phyloP scores from a whole-genome alignment of 176 grass and related monocot species.

The Puccinellia tenuiflora region DNA sequence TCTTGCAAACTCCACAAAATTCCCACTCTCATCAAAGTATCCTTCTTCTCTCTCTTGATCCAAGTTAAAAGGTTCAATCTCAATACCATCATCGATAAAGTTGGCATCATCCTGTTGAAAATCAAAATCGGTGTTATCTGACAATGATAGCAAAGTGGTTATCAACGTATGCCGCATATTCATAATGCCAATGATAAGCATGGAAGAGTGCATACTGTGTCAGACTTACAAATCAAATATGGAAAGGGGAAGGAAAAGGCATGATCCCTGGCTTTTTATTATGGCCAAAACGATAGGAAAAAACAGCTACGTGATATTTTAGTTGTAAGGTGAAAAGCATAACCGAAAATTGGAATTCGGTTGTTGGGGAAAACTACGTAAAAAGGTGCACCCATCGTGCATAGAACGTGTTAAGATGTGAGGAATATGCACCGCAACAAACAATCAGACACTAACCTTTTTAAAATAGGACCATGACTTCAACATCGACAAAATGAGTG shows the following conservation, averaged over 20 bases:
- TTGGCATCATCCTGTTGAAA: constrained; percentile 59
- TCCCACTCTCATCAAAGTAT: constrained; percentile 89
- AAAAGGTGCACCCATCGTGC: not conserved
- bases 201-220: not conserved
- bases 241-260: not conserved
- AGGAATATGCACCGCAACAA: not conserved
- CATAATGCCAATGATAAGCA: not conserved
- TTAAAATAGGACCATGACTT: not conserved
- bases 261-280: not conserved
- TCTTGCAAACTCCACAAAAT: constrained; percentile 79
- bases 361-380: not conserved
- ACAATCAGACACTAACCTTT: not conserved
- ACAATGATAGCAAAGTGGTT: constrained; percentile 6
- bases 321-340: not conserved
- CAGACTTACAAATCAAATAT: not conserved
- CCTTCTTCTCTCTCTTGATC: constrained; percentile 93
- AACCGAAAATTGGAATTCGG: not conserved
- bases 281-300: not conserved
- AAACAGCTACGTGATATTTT: not conserved
- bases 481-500: not conserved
- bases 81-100: constrained; percentile 84
- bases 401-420: not conserved
- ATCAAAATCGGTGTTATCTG: constrained; percentile 30
- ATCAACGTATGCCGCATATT: not conserved
- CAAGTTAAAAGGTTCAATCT: constrained; percentile 95